Base-by-base conservation (phyloP, 2,329 filamentous ascomycete species). In the Verticillium tricorpus region DNA sequence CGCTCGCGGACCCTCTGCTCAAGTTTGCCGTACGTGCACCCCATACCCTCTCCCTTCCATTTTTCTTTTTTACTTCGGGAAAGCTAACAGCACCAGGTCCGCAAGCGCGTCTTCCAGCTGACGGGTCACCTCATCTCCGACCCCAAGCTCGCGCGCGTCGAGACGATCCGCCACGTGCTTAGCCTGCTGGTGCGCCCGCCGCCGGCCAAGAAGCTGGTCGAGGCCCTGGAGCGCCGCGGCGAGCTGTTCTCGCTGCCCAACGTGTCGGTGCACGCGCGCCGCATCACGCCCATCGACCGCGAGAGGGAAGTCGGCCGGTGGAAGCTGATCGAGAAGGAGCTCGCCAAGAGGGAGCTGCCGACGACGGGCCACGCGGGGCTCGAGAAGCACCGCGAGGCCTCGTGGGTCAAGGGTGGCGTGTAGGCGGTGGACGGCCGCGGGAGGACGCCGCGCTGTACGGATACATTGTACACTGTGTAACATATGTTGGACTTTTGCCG, bases 51-150 rank as follows among this genome's bases (percentile, higher is more conserved):
- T 28, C 28, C 28, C n/a, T n/a, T n/a, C n/a, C n/a, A n/a, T n/a
- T 28, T 28, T 28, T 6, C 5, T 1, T 25, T 22, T 5, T 9
- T 57, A 15, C 9, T 19, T 60, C 19, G n/a, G 45, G n/a, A 15
- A 35, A 37, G 28, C n/a, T n/a, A 3, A 17, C 31, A 6, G 15
- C 19, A 28, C 3, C 67, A 97, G 93, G 82, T 95, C 66, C 79
- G 88, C 69, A 96, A 97, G 78, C 89, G 92, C 63, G 79, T 93
- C 64, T 86, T 89, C 73, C 90, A 95, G 73, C 81, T 96, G 63
- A 93, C 89, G n/a, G 91, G 92, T 64, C 85, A 88, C 64, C 84
- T 86, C 63, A 80, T 97, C 66, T 81, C 90, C 17, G 94, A 97
- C 75, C 80, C 85, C 56, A 82, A 84, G 67, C 83, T 96, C 64